Evolutionary conservation across 2,329 filamentous ascomycete species (phyloP).

Genomic region (Aspergillus fumigatus): DNA sequence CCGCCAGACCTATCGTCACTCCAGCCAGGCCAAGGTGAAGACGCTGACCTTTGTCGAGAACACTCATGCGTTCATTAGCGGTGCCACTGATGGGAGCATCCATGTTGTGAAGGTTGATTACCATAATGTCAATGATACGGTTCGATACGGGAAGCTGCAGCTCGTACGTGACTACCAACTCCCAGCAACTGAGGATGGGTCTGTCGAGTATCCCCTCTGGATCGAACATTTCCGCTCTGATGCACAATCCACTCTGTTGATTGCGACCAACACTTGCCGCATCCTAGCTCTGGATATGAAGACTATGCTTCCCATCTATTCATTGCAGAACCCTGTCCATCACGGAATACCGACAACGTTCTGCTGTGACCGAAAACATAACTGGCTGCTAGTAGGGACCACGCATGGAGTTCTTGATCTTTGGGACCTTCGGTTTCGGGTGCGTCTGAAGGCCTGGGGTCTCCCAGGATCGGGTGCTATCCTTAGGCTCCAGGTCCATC

Average conservation of each 20-base stretch:
- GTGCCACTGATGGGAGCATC: constrained; percentile 82
- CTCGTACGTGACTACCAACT: constrained; percentile 78
- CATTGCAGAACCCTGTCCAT: constrained; percentile 79
- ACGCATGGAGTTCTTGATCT: constrained; percentile 88
- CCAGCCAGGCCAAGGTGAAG: constrained; percentile 65
- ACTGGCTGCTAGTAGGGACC: constrained; percentile 89
- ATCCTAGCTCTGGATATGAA: constrained; percentile 81
- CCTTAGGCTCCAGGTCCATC: constrained; percentile 73
- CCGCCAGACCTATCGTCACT: constrained; percentile 77
- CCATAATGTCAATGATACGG: constrained; percentile 52
- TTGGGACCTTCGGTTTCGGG: constrained; percentile 94
- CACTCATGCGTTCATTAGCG: constrained; percentile 89
- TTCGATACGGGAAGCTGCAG: constrained; percentile 72
- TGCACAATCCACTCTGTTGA: constrained; percentile 71
- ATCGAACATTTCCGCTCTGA: constrained; percentile 87
- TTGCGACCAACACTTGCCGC: constrained; percentile 82
- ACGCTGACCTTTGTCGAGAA: constrained; percentile 88
- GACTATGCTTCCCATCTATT: constrained; percentile 77
- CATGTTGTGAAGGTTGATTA: constrained; percentile 83
- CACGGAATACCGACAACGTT: constrained; percentile 92
- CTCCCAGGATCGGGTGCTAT: constrained; percentile 76
- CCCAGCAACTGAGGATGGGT: constrained; percentile 24
- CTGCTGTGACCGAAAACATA: constrained; percentile 75
- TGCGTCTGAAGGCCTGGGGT: constrained; percentile 84
- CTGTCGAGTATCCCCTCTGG: constrained; percentile 77